Percentiles rank a stretch among this genome's conserved stretches.
Evolutionary conservation across 2,329 filamentous ascomycete species (phyloP).

Genomic region (Ophiobolus disseminans): DNA sequence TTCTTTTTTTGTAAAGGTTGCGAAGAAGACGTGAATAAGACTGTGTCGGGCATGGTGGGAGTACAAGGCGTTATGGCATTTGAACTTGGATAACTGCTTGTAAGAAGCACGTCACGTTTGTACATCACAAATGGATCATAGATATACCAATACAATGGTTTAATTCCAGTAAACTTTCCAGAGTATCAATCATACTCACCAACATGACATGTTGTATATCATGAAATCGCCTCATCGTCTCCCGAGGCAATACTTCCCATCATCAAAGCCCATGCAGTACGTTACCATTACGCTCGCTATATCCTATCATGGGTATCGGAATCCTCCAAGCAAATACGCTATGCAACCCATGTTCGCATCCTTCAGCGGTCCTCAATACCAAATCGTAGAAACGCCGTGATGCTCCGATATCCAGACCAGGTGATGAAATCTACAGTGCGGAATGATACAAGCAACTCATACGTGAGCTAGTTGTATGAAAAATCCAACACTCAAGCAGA

Average conservation of each 20-base stretch:
- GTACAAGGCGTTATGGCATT: neutral
- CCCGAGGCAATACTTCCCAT: too few species aligned
- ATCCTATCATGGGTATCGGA: slow-evolving; percentile 23
- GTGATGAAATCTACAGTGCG: neutral
- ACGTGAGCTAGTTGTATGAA: neutral
- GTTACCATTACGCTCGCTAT: slow-evolving; percentile 6
- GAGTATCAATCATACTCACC: too few species aligned
- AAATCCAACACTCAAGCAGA: slow-evolving; percentile 17
- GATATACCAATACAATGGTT: too few species aligned
- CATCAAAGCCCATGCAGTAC: too few species aligned
- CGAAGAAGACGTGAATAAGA: slow-evolving; percentile 30
- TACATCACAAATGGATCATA: too few species aligned
- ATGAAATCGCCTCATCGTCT: too few species aligned
- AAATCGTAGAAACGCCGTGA: slow-evolving; percentile 6
- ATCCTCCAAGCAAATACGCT: slow-evolving; percentile 17
- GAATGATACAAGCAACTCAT: slow-evolving; percentile 1
- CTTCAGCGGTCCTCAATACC: too few species aligned
- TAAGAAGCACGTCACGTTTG: too few species aligned
- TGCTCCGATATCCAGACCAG: neutral
- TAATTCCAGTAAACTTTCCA: too few species aligned
- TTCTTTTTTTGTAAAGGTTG: slow-evolving; percentile 82
- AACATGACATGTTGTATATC: too few species aligned
- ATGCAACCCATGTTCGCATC: too few species aligned
- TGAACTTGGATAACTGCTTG: too few species aligned
- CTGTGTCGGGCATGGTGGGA: neutral